Conservation (phyloP, 139 green algal genomes). For the Micractinium sp. region DNA sequence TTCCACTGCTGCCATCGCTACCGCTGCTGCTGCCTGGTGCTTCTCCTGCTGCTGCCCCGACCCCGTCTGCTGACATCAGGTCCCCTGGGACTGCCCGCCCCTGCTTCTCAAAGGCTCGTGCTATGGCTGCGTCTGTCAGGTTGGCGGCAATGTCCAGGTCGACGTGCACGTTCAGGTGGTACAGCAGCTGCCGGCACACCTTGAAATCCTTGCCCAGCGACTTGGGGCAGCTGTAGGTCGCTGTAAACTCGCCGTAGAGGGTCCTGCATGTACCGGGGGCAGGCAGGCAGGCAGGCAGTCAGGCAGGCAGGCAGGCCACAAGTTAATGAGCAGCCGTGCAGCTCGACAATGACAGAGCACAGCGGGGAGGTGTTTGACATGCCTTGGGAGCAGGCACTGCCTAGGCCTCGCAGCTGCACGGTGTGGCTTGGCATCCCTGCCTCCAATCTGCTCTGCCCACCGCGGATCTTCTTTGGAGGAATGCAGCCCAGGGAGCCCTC, state of each 20-base stretch:
- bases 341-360: too few species aligned
- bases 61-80: neutral
- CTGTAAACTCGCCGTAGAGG: neutral
- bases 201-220: neutral
- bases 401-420: too few species aligned
- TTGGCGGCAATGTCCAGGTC: neutral
- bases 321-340: neutral
- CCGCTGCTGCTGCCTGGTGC: neutral
- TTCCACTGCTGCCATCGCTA: neutral
- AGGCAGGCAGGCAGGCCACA: neutral
- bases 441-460: neutral
- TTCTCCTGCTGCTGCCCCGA: neutral
- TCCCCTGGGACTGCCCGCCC: neutral
- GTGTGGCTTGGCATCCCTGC: neutral
- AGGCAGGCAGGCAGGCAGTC: neutral
- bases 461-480: too few species aligned
- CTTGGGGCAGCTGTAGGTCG: neutral
- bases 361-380: too few species aligned
- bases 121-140: neutral
- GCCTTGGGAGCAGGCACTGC: too few species aligned
- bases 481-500: too few species aligned
- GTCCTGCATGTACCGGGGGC: neutral
- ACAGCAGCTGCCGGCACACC: neutral
- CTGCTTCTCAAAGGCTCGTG: neutral
- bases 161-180: neutral